Conservation (phyloP, 257 asterid species). For the Coffea canephora region DNA sequence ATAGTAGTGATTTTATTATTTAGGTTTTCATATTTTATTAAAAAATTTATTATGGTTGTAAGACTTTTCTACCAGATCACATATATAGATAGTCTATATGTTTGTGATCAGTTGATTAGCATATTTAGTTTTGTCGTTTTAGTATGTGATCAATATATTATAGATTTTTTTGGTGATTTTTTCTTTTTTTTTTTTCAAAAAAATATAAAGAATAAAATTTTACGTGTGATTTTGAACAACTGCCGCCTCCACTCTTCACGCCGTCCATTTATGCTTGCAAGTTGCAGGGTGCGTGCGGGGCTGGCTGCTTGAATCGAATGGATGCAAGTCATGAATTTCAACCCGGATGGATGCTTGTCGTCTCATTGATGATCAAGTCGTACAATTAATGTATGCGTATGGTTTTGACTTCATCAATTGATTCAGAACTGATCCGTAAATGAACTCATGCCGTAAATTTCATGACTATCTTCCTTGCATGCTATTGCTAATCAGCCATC, state of each 20-base stretch:
- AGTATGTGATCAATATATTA: too few relatives aligned
- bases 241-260: background rate
- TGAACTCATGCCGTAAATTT: too few relatives aligned
- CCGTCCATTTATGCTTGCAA: background rate
- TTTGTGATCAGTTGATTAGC: too few relatives aligned
- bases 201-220: background rate
- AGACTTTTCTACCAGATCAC: too few relatives aligned
- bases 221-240: background rate
- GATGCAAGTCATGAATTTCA: background rate
- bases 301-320: background rate
- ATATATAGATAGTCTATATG: too few relatives aligned
- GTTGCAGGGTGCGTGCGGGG: background rate
- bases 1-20: too few relatives aligned
- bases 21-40: too few relatives aligned
- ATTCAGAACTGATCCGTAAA: background rate
- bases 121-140: background rate
- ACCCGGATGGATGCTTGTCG: background rate
- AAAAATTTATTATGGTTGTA: too few relatives aligned
- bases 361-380: constrained; percentile 1
- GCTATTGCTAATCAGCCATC: too few relatives aligned
- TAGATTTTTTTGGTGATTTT: too few relatives aligned
- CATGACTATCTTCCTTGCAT: too few relatives aligned
- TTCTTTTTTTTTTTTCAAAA: too few relatives aligned
- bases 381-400: background rate
- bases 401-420: background rate